Evolutionary conservation across 139 green algal genomes (phyloP), one percentile per base, ranked within the genome.

Genomic region (Coelastrella sp.): DNA sequence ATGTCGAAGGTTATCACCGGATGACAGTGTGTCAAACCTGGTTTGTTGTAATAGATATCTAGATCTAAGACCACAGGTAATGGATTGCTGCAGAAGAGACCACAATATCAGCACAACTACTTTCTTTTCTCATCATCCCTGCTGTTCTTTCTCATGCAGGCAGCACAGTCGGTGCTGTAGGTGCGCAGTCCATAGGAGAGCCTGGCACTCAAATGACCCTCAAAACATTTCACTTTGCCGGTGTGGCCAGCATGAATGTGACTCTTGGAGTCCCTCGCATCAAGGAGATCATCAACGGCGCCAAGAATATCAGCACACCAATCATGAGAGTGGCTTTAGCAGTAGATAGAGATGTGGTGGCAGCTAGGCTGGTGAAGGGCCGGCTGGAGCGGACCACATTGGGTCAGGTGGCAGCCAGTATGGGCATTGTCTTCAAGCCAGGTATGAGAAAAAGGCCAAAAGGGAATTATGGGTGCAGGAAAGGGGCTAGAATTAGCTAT

Each of bases 231-330:
- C 98, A 99, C 92, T 99, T 99, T 95, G 98, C 98, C 9, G 98
- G 98, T 7, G 97, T 99, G 72, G 98, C 98, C 6, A 95, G 86
- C 92, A 99, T 99, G 98, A 99, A 99, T 93, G 95, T 99, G 68
- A 99, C 98, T 20, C 91, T 94, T 87, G 98, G 98, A 24, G 98
- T 99, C 87, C 98, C 98, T 1, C 96, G 98, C 87, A 99, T 99
- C 92, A 99, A 99, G 95, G 98, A 99, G 94, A 99, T 99, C 94
- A 99, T 99, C 94, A 99, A 99, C 93, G 98, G 96, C 4, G 93
- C 96, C 35, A 98, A 97, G 86, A 98, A 96, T 90, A 99, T 99
- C 85, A 95, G 90, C 93, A 99, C 98, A 8, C 98, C 98, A 49
- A 98, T 99, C 93, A 99, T 99, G 87, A 94, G 94, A 61, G 98